phyloP scores from a whole-genome alignment of 768 basidiomycete genomes.

The Rossbeevera mucosa region DNA sequence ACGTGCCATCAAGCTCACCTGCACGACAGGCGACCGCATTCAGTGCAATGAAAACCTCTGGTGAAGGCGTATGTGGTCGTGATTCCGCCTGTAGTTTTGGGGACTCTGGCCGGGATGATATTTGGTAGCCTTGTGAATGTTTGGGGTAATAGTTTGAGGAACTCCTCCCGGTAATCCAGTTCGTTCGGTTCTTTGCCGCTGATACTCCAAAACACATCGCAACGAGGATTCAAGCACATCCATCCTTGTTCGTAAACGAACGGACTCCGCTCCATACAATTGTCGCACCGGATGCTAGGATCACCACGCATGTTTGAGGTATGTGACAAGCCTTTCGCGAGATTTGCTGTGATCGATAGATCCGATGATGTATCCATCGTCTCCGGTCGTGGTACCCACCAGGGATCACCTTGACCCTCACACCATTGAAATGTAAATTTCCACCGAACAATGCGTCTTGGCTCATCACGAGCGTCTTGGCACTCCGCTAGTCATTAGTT shows the following conservation, averaged over 20 bases:
- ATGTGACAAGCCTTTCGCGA: not conserved
- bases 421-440: constrained; percentile 89
- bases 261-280: constrained; percentile 44
- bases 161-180: constrained; percentile 46
- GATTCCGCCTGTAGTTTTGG: constrained; percentile 29
- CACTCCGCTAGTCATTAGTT: constrained; percentile 47
- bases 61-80: constrained; percentile 54
- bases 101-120: constrained; percentile 36
- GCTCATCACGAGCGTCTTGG: constrained; percentile 45
- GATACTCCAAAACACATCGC: constrained; percentile 52
- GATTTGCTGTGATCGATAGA: not conserved
- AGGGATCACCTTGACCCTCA: constrained; percentile 57
- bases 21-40: constrained; percentile 70
- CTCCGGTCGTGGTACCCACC: constrained; percentile 37
- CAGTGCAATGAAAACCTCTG: constrained; percentile 63
- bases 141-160: constrained; percentile 38
- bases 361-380: not conserved
- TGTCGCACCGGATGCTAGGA: constrained; percentile 31
- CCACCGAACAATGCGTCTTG: constrained; percentile 60
- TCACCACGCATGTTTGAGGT: not conserved
- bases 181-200: constrained; percentile 27
- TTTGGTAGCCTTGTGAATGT: constrained; percentile 32
- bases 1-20: constrained; percentile 42
- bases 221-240: constrained; percentile 61
- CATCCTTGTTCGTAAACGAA: constrained; percentile 52